phyloP scores from a whole-genome alignment of 169 alveolate genomes.

The Plasmodium sp. region DNA sequence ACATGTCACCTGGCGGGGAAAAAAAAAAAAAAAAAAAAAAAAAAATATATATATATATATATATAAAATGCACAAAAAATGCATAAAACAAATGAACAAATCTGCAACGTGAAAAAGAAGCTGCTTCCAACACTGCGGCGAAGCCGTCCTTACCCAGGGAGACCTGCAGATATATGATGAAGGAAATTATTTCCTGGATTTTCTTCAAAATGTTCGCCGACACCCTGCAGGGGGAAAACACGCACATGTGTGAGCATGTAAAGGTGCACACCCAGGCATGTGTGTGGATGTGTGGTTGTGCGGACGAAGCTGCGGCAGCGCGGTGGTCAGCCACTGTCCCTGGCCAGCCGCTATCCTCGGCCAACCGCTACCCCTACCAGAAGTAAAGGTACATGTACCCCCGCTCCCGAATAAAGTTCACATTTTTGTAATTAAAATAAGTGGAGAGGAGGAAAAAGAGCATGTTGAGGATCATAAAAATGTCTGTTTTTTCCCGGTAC shows the following conservation, averaged over 20 bases:
- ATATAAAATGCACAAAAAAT: not conserved
- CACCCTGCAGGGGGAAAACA: slow-evolving; percentile 23
- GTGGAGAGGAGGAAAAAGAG: slow-evolving; percentile 52
- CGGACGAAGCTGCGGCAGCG: not conserved
- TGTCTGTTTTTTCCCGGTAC: slow-evolving; percentile 38
- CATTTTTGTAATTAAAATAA: slow-evolving; percentile 55
- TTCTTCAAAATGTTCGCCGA: slow-evolving; percentile 61
- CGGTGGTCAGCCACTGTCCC: no score
- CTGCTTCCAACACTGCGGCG: not conserved
- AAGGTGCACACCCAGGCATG: not conserved
- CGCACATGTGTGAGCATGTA: not conserved
- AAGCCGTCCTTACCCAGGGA: slow-evolving; percentile 30
- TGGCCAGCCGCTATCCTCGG: no score
- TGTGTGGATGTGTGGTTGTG: not conserved
- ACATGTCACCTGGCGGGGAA: slow-evolving; percentile 39
- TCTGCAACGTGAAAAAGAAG: not conserved
- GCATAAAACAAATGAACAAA: no score
- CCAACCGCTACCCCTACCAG: slow-evolving; percentile 4
- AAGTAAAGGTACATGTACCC: slow-evolving; percentile 58
- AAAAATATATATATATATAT: not conserved
- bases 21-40: not conserved
- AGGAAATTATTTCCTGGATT: slow-evolving; percentile 52
- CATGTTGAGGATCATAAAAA: slow-evolving; percentile 62
- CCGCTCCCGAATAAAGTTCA: slow-evolving; percentile 31
- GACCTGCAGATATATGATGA: slow-evolving; percentile 67